Conservation (phyloP, 257 asterid species). For the Solanum corneliomulleri region DNA sequence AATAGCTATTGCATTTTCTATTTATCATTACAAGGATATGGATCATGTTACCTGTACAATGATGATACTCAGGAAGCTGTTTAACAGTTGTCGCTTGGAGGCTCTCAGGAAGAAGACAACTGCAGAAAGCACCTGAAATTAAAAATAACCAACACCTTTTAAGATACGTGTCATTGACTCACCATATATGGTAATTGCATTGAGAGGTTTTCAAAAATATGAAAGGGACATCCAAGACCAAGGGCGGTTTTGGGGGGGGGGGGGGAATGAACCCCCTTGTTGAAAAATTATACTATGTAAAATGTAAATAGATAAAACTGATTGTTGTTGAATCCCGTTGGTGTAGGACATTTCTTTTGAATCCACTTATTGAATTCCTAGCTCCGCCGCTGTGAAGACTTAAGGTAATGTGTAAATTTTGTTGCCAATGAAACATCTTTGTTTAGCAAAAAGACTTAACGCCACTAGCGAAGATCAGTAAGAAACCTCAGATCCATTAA, state of each 20-base stretch:
- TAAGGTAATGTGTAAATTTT: background rate
- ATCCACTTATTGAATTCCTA: background rate
- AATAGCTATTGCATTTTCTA: background rate
- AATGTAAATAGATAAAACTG: background rate
- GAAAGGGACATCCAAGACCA: background rate
- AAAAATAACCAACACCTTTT: background rate
- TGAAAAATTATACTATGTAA: background rate
- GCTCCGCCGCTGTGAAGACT: background rate
- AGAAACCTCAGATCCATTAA: background rate
- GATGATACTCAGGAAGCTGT: conserved; percentile 40
- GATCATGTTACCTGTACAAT: conserved; percentile 19
- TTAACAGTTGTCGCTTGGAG: conserved; percentile 41
- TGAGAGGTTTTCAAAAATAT: background rate
- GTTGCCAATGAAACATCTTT: background rate
- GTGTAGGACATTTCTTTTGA: background rate
- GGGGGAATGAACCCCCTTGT: background rate
- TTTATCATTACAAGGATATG: background rate
- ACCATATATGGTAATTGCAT: background rate
- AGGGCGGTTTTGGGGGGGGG: too few species aligned
- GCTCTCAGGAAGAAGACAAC: conserved; percentile 47
- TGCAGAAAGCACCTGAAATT: conserved; percentile 40
- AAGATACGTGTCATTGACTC: background rate
- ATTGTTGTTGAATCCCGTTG: background rate
- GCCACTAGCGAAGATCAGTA: background rate
- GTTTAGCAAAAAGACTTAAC: background rate